A percentile compares a stretch with the other conserved stretches of the same genome.
Evolutionary conservation across 345 rosid species (phyloP).

Genomic region (Crucihimalaya himalaica): DNA sequence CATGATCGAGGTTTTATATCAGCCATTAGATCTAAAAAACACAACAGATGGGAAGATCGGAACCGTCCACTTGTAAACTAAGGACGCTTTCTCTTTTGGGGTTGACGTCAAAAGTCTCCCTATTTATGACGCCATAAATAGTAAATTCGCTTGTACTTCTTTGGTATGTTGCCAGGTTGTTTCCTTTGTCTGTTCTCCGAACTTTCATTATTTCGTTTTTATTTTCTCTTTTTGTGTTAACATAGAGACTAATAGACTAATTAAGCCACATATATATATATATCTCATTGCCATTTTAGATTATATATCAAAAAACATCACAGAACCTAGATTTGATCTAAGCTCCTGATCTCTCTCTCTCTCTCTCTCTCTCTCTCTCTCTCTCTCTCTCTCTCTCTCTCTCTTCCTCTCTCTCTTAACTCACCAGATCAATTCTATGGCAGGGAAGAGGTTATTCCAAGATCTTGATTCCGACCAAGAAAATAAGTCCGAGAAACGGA

Average conservation of each 20-base stretch:
- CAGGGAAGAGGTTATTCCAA: conserved; percentile 53
- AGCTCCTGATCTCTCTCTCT: conserved; percentile 11
- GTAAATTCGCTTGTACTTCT: conserved; percentile 1
- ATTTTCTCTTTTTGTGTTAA: neutral
- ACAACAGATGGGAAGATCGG: neutral
- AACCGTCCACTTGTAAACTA: conserved; percentile 5
- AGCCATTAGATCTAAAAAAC: conserved; percentile 11
- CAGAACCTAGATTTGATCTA: conserved; percentile 26
- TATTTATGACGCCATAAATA: conserved; percentile 25
- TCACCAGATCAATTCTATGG: conserved; percentile 46
- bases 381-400: conserved; percentile 18
- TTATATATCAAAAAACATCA: conserved; percentile 12
- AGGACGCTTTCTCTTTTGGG: neutral
- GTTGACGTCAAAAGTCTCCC: conserved; percentile 42
- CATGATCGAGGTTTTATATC: neutral
- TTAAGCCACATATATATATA: conserved; percentile 16
- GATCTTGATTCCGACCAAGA: conserved; percentile 47
- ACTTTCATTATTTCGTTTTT: conserved; percentile 9
- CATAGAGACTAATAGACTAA: conserved; percentile 3
- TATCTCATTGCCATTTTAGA: conserved; percentile 5
- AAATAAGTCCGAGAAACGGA: conserved; percentile 55
- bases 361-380: conserved; percentile 1
- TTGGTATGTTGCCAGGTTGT: conserved; percentile 41
- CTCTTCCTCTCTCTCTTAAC: neutral
- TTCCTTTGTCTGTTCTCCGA: conserved; percentile 42